Evolutionary conservation across 2,329 filamentous ascomycete genomes (phyloP), one percentile per base, ranked within the genome.

Genomic region (Colletotrichum sidae): DNA sequence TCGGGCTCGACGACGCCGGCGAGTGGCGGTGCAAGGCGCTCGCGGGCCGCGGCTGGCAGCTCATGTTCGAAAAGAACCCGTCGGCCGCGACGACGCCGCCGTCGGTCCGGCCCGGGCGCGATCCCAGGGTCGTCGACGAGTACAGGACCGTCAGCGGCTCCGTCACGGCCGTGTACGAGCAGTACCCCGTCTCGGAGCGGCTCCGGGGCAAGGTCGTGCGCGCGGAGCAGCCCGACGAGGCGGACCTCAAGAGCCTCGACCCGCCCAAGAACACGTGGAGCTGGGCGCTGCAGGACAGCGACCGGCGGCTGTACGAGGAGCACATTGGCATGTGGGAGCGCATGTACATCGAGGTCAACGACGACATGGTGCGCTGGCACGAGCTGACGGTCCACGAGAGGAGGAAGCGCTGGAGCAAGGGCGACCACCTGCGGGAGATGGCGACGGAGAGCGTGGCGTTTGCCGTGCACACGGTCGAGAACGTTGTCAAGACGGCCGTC

Each of bases 1-100:
- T 67, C 1, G 73, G 74, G 6, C 72, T 75, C 47, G 68, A 76
- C 52, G 74, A 77, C 54, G 65, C 65, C 10, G 73, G 69, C 9
- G 57, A 61, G 2, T 77, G 75, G 67, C 49, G 54, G 15, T 70
- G 69, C 8, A 53, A 59, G 44, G 67, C 68, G 4, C 51, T 69
- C 1, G 58, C 57, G 41, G 69, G 55, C 56, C 71, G 50, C 5
- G 61, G 66, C 2, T 67, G 55, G 55, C 37, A 57, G 45, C 55
- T 63, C 47, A 46, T 52, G 41, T 64, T 71, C 15, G 60, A 56
- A 7, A 56, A 60, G 52, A 53, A 11, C 6, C 42, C 60, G 4
- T 41, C 37, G 25, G 25, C 25, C 25, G 25, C 25, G 25, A 25
- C 25, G 55, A 50, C 10, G 45, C 42, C 9, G 47, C 35, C 25